phyloP scores from a whole-genome alignment of 345 rosid genomes.

The Dimocarpus longan region DNA sequence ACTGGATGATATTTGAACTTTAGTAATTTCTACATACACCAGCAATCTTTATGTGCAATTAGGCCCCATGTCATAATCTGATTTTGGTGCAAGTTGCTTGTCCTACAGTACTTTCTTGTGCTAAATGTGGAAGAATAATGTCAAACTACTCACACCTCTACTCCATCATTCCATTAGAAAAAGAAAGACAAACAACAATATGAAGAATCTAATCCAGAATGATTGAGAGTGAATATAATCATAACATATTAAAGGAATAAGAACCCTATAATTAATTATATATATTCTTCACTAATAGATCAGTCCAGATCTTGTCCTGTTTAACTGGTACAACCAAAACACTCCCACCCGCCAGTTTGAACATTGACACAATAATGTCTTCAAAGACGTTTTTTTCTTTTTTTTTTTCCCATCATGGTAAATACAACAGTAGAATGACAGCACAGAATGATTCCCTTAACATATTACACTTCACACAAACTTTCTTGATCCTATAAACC shows the following conservation, averaged over 20 bases:
- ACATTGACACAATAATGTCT: constrained; percentile 18
- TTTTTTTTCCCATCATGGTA: constrained; percentile 13
- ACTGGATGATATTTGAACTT: no score
- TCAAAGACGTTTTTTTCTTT: constrained; percentile 3
- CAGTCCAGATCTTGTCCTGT: constrained; percentile 29
- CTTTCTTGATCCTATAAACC: constrained; percentile 4
- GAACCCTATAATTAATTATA: constrained; percentile 9
- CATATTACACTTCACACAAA: neutral
- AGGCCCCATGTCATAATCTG: constrained; percentile 24
- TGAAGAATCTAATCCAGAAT: constrained; percentile 9
- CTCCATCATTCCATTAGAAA: constrained; percentile 10
- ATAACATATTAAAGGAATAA: constrained; percentile 23
- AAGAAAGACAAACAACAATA: neutral
- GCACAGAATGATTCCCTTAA: constrained; percentile 9
- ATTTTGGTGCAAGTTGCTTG: constrained; percentile 12
- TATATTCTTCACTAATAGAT: constrained; percentile 20
- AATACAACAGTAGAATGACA: constrained; percentile 5
- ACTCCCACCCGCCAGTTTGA: constrained; percentile 16
- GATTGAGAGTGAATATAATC: constrained; percentile 20
- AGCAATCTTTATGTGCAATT: constrained; percentile 11
- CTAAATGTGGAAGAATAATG: constrained; percentile 21
- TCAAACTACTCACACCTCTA: constrained; percentile 25
- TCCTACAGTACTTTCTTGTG: constrained; percentile 20
- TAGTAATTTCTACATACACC: neutral
- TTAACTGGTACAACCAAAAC: constrained; percentile 26